Percentiles rank a stretch among this genome's conserved stretches.
These are phyloP conservation scores for Eragrostis tef DNA, from an alignment of 202 grass and related monocot genomes.

Conservation along the genomic window DNA sequence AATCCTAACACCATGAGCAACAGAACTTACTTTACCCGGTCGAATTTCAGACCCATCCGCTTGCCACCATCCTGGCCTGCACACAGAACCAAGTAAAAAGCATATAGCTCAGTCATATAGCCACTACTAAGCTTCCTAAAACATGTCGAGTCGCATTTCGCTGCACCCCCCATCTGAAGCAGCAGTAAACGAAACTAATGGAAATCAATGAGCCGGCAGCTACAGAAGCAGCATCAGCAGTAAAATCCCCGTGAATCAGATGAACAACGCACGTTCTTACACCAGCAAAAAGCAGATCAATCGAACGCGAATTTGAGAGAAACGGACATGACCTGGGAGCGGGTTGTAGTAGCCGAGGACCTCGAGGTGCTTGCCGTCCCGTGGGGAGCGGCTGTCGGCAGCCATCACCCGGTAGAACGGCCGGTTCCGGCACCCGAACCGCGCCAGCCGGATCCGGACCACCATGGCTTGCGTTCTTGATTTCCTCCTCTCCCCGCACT, in stretches of 20 bases:
- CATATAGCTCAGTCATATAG: background rate
- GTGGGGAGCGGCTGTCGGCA: slow-evolving; percentile 75
- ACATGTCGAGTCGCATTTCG: background rate
- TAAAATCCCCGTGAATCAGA: background rate
- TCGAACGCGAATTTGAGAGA: background rate
- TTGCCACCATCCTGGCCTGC: slow-evolving; percentile 86
- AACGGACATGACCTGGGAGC: slow-evolving; percentile 54
- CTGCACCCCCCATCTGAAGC: background rate
- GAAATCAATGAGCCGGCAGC: background rate
- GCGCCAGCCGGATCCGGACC: slow-evolving; percentile 69
- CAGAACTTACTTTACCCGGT: slow-evolving; percentile 70
- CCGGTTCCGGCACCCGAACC: slow-evolving; percentile 78
- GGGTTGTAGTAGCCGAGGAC: slow-evolving; percentile 95
- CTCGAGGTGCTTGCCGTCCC: slow-evolving; percentile 89
- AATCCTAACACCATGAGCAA: background rate
- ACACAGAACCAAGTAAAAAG: slow-evolving; percentile 1
- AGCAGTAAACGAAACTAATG: background rate
- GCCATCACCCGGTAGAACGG: slow-evolving; percentile 91
- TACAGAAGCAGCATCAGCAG: background rate
- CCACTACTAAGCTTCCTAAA: background rate
- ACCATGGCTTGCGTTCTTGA: slow-evolving; percentile 52
- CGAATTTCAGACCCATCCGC: slow-evolving; percentile 95
- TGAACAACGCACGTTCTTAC: background rate
- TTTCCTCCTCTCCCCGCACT: background rate
- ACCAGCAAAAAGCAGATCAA: background rate